phyloP scores from a whole-genome alignment of 495 filamentous ascomycete genomes.

The Lasiosphaeria ovina region DNA sequence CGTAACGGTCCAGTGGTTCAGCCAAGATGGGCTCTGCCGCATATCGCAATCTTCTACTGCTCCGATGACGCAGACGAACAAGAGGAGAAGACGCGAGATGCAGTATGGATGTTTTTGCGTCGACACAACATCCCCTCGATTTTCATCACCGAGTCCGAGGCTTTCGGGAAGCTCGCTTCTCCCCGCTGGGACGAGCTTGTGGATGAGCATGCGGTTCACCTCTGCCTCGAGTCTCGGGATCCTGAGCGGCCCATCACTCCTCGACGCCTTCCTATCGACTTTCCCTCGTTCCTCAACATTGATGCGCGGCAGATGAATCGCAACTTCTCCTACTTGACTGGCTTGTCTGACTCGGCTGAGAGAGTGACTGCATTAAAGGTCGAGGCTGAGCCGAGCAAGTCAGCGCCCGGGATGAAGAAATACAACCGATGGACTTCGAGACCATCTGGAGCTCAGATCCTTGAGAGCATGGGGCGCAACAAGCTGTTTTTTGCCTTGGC shows the following conservation, averaged over 20 bases:
- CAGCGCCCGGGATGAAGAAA: constrained; percentile 1
- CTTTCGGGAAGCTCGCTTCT: constrained; percentile 41
- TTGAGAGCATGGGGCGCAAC: constrained; percentile 7
- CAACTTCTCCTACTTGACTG: constrained; percentile 67
- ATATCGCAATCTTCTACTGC: constrained; percentile 68
- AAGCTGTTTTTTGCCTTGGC: constrained; percentile 15
- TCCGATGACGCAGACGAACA: constrained; percentile 52
- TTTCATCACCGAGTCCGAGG: constrained; percentile 61
- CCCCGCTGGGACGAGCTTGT: constrained; percentile 26
- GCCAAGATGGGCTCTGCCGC: constrained; percentile 64
- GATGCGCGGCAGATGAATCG: constrained; percentile 71
- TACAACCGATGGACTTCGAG: neutral
- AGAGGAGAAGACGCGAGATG: constrained; percentile 49
- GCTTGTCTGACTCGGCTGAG: constrained; percentile 31
- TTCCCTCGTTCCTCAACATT: constrained; percentile 70
- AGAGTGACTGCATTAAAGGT: neutral
- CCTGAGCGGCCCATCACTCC: constrained; percentile 50
- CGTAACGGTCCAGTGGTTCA: constrained; percentile 29
- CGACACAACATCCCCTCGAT: constrained; percentile 65
- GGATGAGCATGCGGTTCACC: constrained; percentile 52
- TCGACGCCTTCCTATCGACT: constrained; percentile 65
- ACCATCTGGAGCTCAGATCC: neutral
- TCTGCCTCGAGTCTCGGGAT: constrained; percentile 65
- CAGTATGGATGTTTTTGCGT: constrained; percentile 61
- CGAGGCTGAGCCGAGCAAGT: neutral